A percentile compares a stretch with the other conserved stretches of the same genome.
Conservation (phyloP, 1,284 basidiomycete genomes). For the Cryptococcus sp. region DNA sequence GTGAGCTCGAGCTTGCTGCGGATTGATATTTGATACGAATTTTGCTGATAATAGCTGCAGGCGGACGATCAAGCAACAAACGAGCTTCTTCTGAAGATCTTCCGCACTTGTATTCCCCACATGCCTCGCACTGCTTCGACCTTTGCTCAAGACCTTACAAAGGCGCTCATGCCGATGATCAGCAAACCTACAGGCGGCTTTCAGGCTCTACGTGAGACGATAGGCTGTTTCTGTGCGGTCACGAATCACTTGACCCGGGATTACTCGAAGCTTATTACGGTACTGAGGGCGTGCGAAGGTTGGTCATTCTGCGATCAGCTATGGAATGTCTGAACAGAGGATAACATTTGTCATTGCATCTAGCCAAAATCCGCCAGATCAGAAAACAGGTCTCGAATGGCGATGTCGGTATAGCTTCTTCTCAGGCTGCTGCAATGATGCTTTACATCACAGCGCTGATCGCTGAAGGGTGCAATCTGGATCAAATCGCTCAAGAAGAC, state of each 20-base stretch:
- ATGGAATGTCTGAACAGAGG: not conserved
- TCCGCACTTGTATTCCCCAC: constrained; percentile 76
- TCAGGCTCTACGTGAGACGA: constrained; percentile 80
- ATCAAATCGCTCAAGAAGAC: constrained; percentile 66
- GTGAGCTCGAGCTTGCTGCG: constrained; percentile 22
- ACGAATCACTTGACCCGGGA: constrained; percentile 84
- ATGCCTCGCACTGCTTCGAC: constrained; percentile 84
- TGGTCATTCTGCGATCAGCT: constrained; percentile 26
- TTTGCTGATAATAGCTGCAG: constrained; percentile 54
- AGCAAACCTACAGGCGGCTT: constrained; percentile 71
- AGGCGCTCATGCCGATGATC: constrained; percentile 80
- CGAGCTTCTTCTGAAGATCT: constrained; percentile 84
- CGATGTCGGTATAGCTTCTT: constrained; percentile 2
- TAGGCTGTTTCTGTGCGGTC: constrained; percentile 86
- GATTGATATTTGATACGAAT: not conserved
- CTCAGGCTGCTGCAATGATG: constrained; percentile 56
- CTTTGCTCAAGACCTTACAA: constrained; percentile 81
- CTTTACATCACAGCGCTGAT: constrained; percentile 81
- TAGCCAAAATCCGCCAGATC: constrained; percentile 28
- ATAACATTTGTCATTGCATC: not conserved
- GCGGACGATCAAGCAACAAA: constrained; percentile 76
- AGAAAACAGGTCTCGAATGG: constrained; percentile 14
- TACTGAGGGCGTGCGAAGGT: constrained; percentile 82
- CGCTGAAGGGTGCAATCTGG: constrained; percentile 85
- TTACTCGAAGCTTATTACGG: constrained; percentile 69